These are phyloP conservation scores for Aureobasidium sp. DNA, from an alignment of 2,329 filamentous ascomycete genomes.

Conservation along the genomic window DNA sequence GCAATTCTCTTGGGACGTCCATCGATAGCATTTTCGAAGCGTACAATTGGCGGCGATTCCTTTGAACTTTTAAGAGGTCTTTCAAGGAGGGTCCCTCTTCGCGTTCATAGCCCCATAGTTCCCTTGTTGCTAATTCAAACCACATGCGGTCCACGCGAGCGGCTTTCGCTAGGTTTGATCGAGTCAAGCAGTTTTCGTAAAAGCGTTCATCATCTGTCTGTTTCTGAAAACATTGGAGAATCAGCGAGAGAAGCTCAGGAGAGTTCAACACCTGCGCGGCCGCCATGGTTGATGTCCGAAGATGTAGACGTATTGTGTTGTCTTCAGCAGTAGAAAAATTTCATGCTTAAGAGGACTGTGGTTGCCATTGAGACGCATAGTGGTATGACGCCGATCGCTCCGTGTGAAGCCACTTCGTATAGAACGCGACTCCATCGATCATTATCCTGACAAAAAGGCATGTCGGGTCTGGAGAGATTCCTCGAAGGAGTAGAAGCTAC, in stretches of 20 bases:
- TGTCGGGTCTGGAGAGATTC: too few species aligned
- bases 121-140: background rate
- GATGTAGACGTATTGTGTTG: background rate
- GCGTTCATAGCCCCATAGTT: background rate
- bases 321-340: background rate
- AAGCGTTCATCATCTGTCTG: background rate
- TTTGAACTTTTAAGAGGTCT: background rate
- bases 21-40: background rate
- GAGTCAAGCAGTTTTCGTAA: background rate
- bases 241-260: background rate
- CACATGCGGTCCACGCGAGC: background rate
- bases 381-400: background rate
- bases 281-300: background rate
- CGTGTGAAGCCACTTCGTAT: background rate
- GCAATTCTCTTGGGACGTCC: too few species aligned
- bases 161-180: too few species aligned
- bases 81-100: too few species aligned
- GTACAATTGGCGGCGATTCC: background rate
- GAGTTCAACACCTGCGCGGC: background rate
- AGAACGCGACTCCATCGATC: background rate
- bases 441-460: too few species aligned
- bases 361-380: conserved; percentile 2
- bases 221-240: background rate
- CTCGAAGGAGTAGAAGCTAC: too few species aligned
- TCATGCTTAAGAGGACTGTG: background rate